Conservation (phyloP, 768 basidiomycete genomes). For the Pseudohyphozyma bogoriensis region DNA sequence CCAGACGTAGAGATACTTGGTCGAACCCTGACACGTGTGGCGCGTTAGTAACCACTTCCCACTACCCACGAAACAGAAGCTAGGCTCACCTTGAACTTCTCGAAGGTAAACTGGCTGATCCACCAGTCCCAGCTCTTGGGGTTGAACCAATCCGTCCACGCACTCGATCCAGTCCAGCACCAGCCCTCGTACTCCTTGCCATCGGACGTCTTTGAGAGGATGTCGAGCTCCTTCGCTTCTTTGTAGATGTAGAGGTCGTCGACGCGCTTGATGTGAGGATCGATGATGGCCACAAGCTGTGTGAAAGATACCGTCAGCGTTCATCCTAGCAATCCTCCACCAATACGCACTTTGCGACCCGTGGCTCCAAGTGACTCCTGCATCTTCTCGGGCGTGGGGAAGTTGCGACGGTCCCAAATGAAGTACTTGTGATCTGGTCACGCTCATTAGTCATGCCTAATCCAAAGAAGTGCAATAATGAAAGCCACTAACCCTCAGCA, state of each 20-base stretch:
- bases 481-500: too few species aligned
- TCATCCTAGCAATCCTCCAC: too few species aligned
- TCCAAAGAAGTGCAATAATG: too few species aligned
- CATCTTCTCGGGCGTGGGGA: conserved; percentile 94
- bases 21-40: conserved; percentile 44
- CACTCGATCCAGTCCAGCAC: conserved; percentile 95
- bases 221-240: conserved; percentile 65
- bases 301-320: not conserved
- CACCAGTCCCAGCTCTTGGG: conserved; percentile 83
- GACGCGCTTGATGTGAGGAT: conserved; percentile 86
- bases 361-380: conserved; percentile 71
- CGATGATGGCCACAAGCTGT: conserved; percentile 95
- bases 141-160: conserved; percentile 98
- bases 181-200: conserved; percentile 90
- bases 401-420: conserved; percentile 84
- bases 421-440: conserved; percentile 97
- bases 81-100: conserved; percentile 42
- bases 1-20: conserved; percentile 82
- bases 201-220: conserved; percentile 71
- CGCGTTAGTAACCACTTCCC: conserved; percentile 62
- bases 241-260: conserved; percentile 71
- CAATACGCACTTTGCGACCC: conserved; percentile 63
- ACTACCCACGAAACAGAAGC: conserved; percentile 35
- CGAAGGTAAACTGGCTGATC: conserved; percentile 65
- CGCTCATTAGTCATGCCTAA: too few species aligned